Percentiles rank a stretch among this genome's conserved stretches.
Evolutionary conservation across 129 eudicot species (phyloP).

Genomic region (Artemisia annua): DNA sequence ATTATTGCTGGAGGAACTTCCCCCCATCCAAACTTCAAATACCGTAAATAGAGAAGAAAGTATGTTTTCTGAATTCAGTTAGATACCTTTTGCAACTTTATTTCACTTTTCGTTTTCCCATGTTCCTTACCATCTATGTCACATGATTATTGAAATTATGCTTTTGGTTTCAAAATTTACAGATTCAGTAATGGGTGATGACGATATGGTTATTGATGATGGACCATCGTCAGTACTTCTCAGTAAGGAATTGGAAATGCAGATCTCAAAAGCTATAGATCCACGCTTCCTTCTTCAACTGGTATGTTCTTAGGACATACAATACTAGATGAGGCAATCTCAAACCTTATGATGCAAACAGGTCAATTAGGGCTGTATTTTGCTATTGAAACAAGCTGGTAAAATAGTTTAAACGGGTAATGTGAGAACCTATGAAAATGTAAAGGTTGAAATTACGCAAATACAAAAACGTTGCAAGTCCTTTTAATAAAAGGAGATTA

Average conservation of each 20-base stretch:
- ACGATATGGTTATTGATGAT: conserved; percentile 74
- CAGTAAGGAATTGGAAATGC: conserved; percentile 64
- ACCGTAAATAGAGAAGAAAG: conserved; percentile 53
- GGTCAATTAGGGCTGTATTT: conserved; percentile 7
- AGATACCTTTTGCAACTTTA: not conserved
- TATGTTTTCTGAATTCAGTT: conserved; percentile 28
- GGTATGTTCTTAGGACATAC: conserved; percentile 45
- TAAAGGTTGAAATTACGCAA: no score
- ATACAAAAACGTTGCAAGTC: not conserved
- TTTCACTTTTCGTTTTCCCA: not conserved
- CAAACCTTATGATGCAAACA: not conserved
- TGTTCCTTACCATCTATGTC: not conserved
- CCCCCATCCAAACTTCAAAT: conserved; percentile 61
- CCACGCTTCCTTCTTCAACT: conserved; percentile 82
- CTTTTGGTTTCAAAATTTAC: conserved; percentile 21
- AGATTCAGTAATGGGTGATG: conserved; percentile 56
- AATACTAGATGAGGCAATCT: not conserved
- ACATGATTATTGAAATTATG: not conserved
- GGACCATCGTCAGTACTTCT: conserved; percentile 39
- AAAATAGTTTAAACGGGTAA: no score
- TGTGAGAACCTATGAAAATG: no score
- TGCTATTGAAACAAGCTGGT: not conserved
- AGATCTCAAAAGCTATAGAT: conserved; percentile 77
- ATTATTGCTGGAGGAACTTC: conserved; percentile 80
- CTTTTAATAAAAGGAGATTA: not conserved